Conservation (phyloP, 257 asterid genomes). For the Capsicum rhomboideum region DNA sequence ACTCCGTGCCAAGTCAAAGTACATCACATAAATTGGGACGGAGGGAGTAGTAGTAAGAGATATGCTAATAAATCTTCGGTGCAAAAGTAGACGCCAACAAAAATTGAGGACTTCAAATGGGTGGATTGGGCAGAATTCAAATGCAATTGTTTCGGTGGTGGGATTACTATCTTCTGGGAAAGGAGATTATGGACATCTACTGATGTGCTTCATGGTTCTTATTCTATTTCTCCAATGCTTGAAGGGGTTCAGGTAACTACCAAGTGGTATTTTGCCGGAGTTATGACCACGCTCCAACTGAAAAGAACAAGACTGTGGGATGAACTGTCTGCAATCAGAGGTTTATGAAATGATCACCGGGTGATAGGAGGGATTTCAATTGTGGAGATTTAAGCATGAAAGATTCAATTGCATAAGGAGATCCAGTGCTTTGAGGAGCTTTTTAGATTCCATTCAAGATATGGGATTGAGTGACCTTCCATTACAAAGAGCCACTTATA, state of each 20-base stretch:
- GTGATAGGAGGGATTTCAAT: background rate
- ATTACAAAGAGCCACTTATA: background rate
- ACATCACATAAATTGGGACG: no score
- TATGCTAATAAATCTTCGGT: background rate
- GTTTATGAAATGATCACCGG: background rate
- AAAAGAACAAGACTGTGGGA: background rate
- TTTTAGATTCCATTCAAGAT: background rate
- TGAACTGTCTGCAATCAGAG: background rate
- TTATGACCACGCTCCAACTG: background rate
- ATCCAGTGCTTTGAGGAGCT: background rate
- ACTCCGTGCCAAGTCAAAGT: no score
- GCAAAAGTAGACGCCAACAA: background rate
- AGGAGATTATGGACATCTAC: background rate
- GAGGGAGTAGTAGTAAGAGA: no score
- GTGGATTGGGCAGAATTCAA: background rate
- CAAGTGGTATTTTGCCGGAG: background rate
- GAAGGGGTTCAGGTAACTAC: background rate
- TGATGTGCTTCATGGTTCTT: background rate
- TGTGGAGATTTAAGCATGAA: background rate
- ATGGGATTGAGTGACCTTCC: background rate
- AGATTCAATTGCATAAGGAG: background rate
- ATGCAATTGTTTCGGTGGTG: background rate
- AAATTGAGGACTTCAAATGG: background rate
- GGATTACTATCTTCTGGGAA: background rate
- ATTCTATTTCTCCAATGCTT: background rate